phyloP scores from a whole-genome alignment of 1,284 basidiomycete genomes.

The Ganoderma lingzhi region DNA sequence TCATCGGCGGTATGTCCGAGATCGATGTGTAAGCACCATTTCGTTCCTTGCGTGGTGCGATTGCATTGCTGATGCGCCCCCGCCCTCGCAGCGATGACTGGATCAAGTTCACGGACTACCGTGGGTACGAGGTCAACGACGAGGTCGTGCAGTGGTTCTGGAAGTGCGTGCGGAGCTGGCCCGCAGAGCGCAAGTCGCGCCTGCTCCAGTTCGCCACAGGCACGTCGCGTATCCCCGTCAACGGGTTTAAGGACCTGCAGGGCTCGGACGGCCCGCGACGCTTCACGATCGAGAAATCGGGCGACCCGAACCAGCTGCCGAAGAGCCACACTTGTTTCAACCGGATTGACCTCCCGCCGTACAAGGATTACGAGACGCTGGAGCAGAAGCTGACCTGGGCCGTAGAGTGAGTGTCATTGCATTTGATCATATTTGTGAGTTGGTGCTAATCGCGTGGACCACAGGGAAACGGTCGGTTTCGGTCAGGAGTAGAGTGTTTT shows the following conservation, averaged over 20 bases:
- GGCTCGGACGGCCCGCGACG: conserved; percentile 95
- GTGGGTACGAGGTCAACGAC: conserved; percentile 86
- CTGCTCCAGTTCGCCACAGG: conserved; percentile 97
- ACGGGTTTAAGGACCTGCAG: conserved; percentile 99
- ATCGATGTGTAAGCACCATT: conserved; percentile 85
- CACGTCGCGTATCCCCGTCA: conserved; percentile 96
- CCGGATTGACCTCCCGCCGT: conserved; percentile 90
- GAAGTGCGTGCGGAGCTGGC: conserved; percentile 97
- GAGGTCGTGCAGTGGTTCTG: conserved; percentile 99
- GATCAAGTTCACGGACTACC: conserved; percentile 89
- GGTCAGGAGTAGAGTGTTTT: conserved; percentile 48
- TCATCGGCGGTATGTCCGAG: conserved; percentile 99
- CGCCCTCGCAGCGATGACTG: conserved; percentile 72
- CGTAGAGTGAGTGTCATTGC: conserved; percentile 69
- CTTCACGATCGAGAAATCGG: conserved; percentile 96
- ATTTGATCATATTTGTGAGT: conserved; percentile 11
- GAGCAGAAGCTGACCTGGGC: conserved; percentile 92
- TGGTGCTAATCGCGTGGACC: conserved; percentile 12
- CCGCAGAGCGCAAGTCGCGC: conserved; percentile 94
- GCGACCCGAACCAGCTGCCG: conserved; percentile 90
- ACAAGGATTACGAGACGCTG: conserved; percentile 89
- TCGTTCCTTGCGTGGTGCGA: conserved; percentile 5
- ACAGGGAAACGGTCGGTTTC: conserved; percentile 55
- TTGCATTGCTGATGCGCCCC: conserved; percentile 2
- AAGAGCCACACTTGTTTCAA: conserved; percentile 95